Base-by-base conservation (phyloP, 129 eudicot genomes). In the Lonicera japonica region DNA sequence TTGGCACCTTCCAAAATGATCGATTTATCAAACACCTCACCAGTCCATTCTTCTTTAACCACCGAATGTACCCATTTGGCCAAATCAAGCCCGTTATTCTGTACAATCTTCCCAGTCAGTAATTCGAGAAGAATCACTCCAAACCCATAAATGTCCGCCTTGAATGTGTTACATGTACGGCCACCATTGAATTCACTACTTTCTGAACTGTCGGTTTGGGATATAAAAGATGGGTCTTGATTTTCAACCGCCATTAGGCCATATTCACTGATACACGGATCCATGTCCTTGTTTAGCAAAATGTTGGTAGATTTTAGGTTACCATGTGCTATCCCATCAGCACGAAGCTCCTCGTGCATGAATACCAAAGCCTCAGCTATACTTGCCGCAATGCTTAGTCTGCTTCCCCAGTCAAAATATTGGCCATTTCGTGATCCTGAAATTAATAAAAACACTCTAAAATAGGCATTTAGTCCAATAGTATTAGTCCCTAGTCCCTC, bases 231-330 rank as follows among this genome's bases (percentile, higher is more conserved):
- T 25, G 36, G 73, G 58, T 66, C 68, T 8, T 71, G 72, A 24
- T 63, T 68, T 48, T 80, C 79, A 1, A 62, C 67, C 67, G 53
- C 88, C 82, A 76, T 82, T 60, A 88, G 74, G n/a, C 96, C 96
- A 54, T 88, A 88, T 66, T 88, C 96, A 36, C 96, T 81, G 24
- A 88, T 72, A 17, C 78, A 61, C 11, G 82, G 82, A 21, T 78
- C 86, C 88, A 81, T 75, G 60, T 63, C 66, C 2, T 69, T 56
- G 71, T 70, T 76, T 9, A 88, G 62, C 52, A 88, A 45, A 47
- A 88, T 84, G 79, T 88, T 88, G 15, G 96, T 84, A 25, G 92
- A 81, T 76, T 87, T 87, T n/a, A 87, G 43, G 79, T 88, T 88
- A 29, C 96, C 96, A 25, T 88, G 92, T 61, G 92, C 70, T 9